phyloP scores from a whole-genome alignment of 495 filamentous ascomycete genomes.

The Talaromyces liani region DNA sequence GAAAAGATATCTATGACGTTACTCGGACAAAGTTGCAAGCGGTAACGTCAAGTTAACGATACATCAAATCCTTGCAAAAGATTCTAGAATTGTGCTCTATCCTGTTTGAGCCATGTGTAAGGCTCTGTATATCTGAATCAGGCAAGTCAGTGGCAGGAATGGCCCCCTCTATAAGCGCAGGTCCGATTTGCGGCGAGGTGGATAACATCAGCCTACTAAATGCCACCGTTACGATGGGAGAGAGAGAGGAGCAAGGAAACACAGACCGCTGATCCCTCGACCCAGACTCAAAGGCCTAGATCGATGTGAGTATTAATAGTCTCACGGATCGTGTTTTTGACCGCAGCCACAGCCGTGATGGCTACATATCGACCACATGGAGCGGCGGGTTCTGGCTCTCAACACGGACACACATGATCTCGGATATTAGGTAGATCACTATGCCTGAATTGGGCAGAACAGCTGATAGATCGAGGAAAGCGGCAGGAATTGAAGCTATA shows the following conservation, averaged over 20 bases:
- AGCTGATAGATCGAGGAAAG: background rate
- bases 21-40: conserved; percentile 2
- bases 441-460: background rate
- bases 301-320: background rate
- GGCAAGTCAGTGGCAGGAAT: background rate
- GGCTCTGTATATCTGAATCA: background rate
- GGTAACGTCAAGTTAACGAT: conserved; percentile 3
- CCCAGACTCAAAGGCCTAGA: background rate
- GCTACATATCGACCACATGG: conserved; percentile 3
- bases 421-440: background rate
- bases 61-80: conserved; percentile 2
- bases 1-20: conserved; percentile 8
- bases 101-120: conserved; percentile 1
- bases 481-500: background rate
- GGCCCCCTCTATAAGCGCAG: background rate
- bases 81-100: conserved; percentile 7
- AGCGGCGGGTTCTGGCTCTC: too few relatives aligned
- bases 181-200: conserved; percentile 4
- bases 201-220: conserved; percentile 2
- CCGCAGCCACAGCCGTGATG: conserved; percentile 4
- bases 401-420: background rate
- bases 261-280: background rate
- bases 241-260: background rate
- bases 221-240: conserved; percentile 5
- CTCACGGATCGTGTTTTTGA: background rate